A percentile compares a stretch with the other conserved stretches of the same genome.
phyloP scores from a whole-genome alignment of 768 basidiomycete species.

The Lactifluus pinguis region DNA sequence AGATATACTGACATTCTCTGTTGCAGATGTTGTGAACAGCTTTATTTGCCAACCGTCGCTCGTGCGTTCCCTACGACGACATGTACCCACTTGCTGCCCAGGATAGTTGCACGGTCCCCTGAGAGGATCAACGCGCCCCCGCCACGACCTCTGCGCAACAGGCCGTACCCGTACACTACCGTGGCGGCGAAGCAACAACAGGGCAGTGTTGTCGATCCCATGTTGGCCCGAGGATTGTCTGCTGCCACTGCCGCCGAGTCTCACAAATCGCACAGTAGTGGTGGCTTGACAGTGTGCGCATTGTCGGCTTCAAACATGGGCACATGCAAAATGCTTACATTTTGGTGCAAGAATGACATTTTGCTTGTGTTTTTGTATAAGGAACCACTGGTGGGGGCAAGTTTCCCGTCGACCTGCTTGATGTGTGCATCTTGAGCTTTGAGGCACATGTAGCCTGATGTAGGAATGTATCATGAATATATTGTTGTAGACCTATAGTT shows the following conservation, averaged over 20 bases:
- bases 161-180: no score
- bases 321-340: slow-evolving; percentile 76
- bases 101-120: slow-evolving; percentile 4
- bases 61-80: neutral
- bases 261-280: no score
- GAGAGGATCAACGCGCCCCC: slow-evolving; percentile 17
- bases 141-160: slow-evolving; percentile 24
- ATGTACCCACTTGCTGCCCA: slow-evolving; percentile 1
- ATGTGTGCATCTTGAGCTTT: slow-evolving; percentile 55
- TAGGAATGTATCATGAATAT: no score
- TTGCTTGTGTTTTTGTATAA: slow-evolving; percentile 72
- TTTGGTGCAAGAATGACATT: slow-evolving; percentile 82
- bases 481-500: no score
- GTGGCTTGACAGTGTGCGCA: no score
- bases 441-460: no score
- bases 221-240: no score
- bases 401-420: slow-evolving; percentile 64
- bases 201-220: no score
- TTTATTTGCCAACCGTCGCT: slow-evolving; percentile 26
- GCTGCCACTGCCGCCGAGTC: no score
- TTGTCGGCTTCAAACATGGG: no score
- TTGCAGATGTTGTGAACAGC: slow-evolving; percentile 36
- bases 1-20: slow-evolving; percentile 44
- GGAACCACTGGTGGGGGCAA: slow-evolving; percentile 45
- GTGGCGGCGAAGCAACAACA: no score